phyloP scores from a whole-genome alignment of 2,329 filamentous ascomycete species.

The Sporothrix mexicana region DNA sequence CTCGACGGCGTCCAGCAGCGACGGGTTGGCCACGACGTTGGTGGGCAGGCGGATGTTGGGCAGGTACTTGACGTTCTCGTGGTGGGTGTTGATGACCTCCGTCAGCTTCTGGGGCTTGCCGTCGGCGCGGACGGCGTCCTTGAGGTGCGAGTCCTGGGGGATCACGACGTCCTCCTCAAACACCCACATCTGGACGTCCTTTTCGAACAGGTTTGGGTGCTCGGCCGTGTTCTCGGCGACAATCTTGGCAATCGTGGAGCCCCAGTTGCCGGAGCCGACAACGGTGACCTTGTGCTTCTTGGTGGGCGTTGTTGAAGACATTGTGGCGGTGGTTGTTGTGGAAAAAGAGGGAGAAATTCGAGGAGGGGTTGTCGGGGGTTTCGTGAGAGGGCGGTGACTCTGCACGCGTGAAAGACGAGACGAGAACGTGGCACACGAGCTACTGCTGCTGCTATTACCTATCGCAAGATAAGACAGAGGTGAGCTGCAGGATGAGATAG shows the following conservation, averaged over 20 bases:
- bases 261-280: slow-evolving; percentile 97
- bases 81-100: slow-evolving; percentile 83
- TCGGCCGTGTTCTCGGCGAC: slow-evolving; percentile 87
- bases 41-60: slow-evolving; percentile 81
- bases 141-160: slow-evolving; percentile 72
- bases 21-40: slow-evolving; percentile 85
- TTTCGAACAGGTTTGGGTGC: slow-evolving; percentile 81
- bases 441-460: background rate
- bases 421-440: background rate
- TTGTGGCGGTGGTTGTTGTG: background rate
- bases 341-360: background rate
- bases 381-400: background rate
- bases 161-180: slow-evolving; percentile 89
- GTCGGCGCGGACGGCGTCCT: slow-evolving; percentile 63
- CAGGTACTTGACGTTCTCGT: slow-evolving; percentile 98
- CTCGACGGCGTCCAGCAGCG: slow-evolving; percentile 77
- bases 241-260: slow-evolving; percentile 96
- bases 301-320: background rate
- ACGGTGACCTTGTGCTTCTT: slow-evolving; percentile 93
- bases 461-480: slow-evolving; percentile 12
- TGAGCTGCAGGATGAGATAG: background rate
- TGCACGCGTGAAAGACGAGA: background rate
- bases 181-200: slow-evolving; percentile 98
- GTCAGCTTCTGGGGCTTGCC: slow-evolving; percentile 85
- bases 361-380: background rate